Conservation (phyloP, 2,329 filamentous ascomycete species). For the Cucurbitaria berberidis region DNA sequence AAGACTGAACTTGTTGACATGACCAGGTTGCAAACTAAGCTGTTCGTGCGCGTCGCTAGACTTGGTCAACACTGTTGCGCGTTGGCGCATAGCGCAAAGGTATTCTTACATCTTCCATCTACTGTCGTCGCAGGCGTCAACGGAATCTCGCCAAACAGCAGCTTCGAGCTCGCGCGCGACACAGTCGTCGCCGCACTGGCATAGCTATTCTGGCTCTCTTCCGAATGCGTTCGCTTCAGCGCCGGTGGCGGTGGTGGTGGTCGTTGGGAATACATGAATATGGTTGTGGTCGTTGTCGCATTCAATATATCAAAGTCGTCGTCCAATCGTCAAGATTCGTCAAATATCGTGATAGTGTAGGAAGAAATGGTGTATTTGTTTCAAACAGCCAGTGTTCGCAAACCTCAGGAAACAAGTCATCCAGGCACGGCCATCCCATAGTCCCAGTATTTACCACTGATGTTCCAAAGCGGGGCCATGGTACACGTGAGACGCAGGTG, state of each 20-base stretch:
- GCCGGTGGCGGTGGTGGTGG: slow-evolving; percentile 40
- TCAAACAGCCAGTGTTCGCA: slow-evolving; percentile 27
- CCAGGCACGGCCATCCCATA: slow-evolving; percentile 16
- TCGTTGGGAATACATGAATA: slow-evolving; percentile 46
- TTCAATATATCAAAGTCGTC: slow-evolving; percentile 16
- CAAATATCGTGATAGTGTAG: slow-evolving; percentile 15
- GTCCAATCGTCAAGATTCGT: slow-evolving; percentile 8
- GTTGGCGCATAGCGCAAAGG: slow-evolving; percentile 5
- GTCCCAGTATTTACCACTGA: slow-evolving; percentile 40
- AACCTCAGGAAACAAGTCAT: slow-evolving; percentile 41
- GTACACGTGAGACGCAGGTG: slow-evolving; percentile 49
- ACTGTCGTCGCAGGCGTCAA: slow-evolving; percentile 48
- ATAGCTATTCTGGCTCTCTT: slow-evolving; percentile 47
- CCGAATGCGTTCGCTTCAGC: slow-evolving; percentile 48
- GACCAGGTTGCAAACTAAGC: slow-evolving; percentile 57
- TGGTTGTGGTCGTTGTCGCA: slow-evolving; percentile 22
- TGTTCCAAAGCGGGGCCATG: slow-evolving; percentile 25
- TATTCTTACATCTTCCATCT: slow-evolving; percentile 46
- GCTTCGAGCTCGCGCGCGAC: slow-evolving; percentile 47
- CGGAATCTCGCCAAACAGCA: slow-evolving; percentile 59
- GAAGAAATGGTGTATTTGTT: slow-evolving; percentile 24
- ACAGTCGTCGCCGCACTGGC: slow-evolving; percentile 40
- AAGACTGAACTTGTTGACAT: slow-evolving; percentile 57
- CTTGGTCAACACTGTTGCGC: slow-evolving; percentile 22
- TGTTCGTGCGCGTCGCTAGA: slow-evolving; percentile 53